Conservation (phyloP, 495 filamentous ascomycete genomes). For the Neurospora sp. region DNA sequence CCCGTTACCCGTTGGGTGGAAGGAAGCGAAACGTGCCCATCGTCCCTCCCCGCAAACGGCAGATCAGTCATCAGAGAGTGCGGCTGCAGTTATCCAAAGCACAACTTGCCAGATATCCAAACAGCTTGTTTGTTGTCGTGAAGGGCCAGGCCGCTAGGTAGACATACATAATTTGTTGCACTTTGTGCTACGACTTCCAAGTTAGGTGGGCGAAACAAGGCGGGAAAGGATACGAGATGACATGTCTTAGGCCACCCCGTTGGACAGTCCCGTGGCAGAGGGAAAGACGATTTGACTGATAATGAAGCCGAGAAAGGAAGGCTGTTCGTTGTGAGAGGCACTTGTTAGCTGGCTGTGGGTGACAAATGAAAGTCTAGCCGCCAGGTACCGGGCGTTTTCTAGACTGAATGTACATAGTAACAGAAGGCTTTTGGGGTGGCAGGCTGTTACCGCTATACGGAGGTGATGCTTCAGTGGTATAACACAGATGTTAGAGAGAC, state of each 20-base stretch:
- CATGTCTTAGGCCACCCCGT: background rate
- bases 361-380: background rate
- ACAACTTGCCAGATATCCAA: background rate
- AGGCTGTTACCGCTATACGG: background rate
- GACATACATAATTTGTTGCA: background rate
- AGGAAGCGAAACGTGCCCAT: background rate
- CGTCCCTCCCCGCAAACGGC: background rate
- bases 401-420: background rate
- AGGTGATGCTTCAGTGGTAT: background rate
- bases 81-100: background rate
- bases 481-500: background rate
- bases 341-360: background rate
- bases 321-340: background rate
- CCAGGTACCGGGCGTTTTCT: background rate
- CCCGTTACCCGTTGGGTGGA: background rate
- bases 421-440: background rate
- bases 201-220: background rate
- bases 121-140: background rate
- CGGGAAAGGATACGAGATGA: background rate
- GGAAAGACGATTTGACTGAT: background rate
- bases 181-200: background rate
- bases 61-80: background rate
- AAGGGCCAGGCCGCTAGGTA: background rate
- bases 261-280: background rate
- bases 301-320: background rate